Conservation (phyloP, 306 rosid genomes). For the Prunus fruticosa region DNA sequence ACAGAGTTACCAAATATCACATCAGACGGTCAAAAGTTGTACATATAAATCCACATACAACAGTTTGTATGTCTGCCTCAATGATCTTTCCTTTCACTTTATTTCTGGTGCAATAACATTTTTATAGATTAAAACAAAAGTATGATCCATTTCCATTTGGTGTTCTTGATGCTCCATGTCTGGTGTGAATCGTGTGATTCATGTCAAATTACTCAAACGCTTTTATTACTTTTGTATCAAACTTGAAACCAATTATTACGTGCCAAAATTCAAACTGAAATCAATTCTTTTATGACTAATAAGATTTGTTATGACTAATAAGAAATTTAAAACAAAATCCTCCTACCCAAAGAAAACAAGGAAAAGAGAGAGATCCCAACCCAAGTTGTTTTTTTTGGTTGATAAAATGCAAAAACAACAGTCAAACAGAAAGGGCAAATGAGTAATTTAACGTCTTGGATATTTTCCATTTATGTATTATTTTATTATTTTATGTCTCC, state of each 20-base stretch:
- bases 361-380: too few relatives aligned
- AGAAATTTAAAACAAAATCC: not conserved
- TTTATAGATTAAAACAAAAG: not conserved
- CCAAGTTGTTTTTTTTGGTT: too few relatives aligned
- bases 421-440: not conserved
- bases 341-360: too few relatives aligned
- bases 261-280: not conserved
- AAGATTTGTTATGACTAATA: not conserved
- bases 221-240: not conserved
- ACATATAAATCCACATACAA: not conserved
- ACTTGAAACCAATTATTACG: not conserved
- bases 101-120: not conserved
- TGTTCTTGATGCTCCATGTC: constrained; percentile 25
- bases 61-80: not conserved
- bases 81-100: not conserved
- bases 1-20: too few relatives aligned
- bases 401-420: not conserved
- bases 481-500: not conserved
- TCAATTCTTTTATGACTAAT: too few relatives aligned
- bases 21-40: constrained; percentile 3
- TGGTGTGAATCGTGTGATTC: constrained; percentile 29
- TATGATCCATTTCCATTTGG: not conserved
- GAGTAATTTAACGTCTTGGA: not conserved
- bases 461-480: not conserved
- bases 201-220: constrained; percentile 17